Conservation (phyloP, 78 protist species). For the Guillardia theta region DNA sequence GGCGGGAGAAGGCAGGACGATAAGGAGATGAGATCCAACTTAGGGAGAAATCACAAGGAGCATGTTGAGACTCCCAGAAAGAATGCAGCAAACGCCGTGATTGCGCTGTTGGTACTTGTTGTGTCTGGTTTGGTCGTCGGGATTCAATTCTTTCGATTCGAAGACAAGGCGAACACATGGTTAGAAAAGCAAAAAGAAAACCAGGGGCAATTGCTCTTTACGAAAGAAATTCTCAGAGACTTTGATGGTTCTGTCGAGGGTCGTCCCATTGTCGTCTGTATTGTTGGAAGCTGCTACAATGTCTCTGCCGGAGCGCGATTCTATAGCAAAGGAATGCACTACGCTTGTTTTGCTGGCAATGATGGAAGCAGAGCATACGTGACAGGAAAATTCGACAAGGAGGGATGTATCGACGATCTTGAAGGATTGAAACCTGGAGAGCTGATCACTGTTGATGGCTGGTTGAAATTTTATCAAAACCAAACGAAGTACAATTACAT, state of each 20-base stretch:
- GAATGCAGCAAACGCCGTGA: no score
- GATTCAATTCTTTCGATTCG: no score
- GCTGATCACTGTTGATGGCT: not conserved
- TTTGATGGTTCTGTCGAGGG: not conserved
- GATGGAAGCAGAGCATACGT: not conserved
- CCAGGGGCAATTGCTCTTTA: not conserved
- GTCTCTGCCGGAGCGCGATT: not conserved
- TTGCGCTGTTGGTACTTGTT: no score
- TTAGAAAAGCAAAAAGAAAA: not conserved
- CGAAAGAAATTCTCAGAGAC: not conserved
- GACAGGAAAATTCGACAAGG: not conserved
- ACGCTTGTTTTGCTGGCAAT: not conserved
- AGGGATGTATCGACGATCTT: not conserved
- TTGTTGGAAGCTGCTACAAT: not conserved
- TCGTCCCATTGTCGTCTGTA: not conserved
- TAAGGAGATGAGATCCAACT: no score
- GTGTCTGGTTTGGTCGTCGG: no score
- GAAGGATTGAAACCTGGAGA: not conserved
- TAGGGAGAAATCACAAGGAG: no score
- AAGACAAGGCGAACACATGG: not conserved
- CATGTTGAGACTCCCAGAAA: no score
- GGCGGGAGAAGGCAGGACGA: no score
- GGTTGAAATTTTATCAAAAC: not conserved
- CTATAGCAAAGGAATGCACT: not conserved
- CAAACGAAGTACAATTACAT: not conserved